phyloP scores from a whole-genome alignment of 192 early-diverging fungal genomes.

The Coemansia asiatica region DNA sequence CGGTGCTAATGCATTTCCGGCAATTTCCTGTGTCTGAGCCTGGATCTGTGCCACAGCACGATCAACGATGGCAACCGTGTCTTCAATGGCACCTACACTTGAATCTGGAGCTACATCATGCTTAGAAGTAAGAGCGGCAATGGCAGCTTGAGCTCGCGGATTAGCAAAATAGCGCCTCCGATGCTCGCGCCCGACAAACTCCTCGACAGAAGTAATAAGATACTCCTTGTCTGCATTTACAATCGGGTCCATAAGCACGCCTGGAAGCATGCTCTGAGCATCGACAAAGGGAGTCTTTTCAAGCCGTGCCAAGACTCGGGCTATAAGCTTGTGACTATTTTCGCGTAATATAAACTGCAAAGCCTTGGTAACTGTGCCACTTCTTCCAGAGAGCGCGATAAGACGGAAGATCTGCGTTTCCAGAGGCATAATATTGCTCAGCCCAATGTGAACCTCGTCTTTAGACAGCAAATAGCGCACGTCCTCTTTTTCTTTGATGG shows the following conservation, averaged over 20 bases:
- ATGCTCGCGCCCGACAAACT: conserved; percentile 46
- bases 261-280: conserved; percentile 25
- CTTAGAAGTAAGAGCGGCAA: conserved; percentile 23
- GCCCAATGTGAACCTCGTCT: conserved; percentile 25
- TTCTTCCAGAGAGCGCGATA: conserved; percentile 36
- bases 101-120: neutral
- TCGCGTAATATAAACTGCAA: conserved; percentile 24
- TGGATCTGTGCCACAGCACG: neutral
- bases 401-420: conserved; percentile 47
- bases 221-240: conserved; percentile 19
- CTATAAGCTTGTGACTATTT: neutral
- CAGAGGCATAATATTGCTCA: conserved; percentile 18
- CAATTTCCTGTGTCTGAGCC: neutral
- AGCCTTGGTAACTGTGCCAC: conserved; percentile 26
- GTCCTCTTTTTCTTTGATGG: conserved; percentile 34
- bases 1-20: neutral
- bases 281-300: conserved; percentile 25
- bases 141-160: conserved; percentile 21
- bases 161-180: conserved; percentile 45
- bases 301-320: conserved; percentile 20
- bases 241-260: conserved; percentile 13
- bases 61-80: neutral
- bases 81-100: neutral
- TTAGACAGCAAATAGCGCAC: conserved; percentile 33
- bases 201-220: conserved; percentile 21